Evolutionary conservation across 2,329 filamentous ascomycete genomes (phyloP).

Genomic region (Ampelomyces quisqualis): DNA sequence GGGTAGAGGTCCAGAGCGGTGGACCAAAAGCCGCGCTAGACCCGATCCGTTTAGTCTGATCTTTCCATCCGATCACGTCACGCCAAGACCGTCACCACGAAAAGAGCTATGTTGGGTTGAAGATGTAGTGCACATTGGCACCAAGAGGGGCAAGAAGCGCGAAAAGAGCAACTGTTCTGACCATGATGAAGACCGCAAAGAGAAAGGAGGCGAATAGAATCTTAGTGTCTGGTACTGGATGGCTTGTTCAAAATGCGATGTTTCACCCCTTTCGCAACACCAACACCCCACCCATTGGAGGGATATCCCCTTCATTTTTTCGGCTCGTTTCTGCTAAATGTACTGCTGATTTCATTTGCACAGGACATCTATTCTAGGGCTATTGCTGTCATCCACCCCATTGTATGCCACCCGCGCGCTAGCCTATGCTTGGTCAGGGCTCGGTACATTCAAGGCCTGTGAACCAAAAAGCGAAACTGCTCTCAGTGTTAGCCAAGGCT

Average conservation of each 20-base stretch:
- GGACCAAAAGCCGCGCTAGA: no score
- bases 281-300: slow-evolving; percentile 4
- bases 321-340: slow-evolving; percentile 2
- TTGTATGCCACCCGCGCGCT: slow-evolving; percentile 1
- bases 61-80: no score
- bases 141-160: slow-evolving; percentile 29
- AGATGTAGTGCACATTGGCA: slow-evolving; percentile 40
- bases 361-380: background rate
- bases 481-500: slow-evolving; percentile 12
- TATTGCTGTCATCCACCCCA: slow-evolving; percentile 2
- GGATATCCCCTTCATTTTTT: slow-evolving; percentile 3
- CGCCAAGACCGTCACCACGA: slow-evolving; percentile 39
- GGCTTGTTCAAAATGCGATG: background rate
- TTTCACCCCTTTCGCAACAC: background rate
- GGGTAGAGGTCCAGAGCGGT: no score
- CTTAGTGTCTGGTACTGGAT: slow-evolving; percentile 5
- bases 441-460: slow-evolving; percentile 8
- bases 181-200: slow-evolving; percentile 22
- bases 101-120: slow-evolving; percentile 37
- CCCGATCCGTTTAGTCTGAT: no score
- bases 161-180: slow-evolving; percentile 29
- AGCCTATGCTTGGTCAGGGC: slow-evolving; percentile 8
- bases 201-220: slow-evolving; percentile 4
- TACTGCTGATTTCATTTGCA: slow-evolving; percentile 10
- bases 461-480: slow-evolving; percentile 9